A percentile compares a stretch with the other conserved stretches of the same genome.
Evolutionary conservation across 1,284 basidiomycete species (phyloP).

Genomic region (Sphagnurus paluster): DNA sequence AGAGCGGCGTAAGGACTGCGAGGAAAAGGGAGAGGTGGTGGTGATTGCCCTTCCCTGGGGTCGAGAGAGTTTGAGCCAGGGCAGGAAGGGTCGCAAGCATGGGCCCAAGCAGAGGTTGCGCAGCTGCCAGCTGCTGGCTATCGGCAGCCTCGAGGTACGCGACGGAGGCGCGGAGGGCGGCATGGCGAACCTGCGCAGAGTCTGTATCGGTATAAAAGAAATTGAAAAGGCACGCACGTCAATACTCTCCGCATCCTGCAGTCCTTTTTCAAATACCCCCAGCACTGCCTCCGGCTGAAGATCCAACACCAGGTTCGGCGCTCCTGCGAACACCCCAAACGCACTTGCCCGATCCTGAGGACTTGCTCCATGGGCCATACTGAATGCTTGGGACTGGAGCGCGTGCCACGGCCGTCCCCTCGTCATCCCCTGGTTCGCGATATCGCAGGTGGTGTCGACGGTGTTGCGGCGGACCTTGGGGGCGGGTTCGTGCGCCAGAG

Average conservation of each 20-base stretch:
- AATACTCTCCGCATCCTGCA: slow-evolving; percentile 61
- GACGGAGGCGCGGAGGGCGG: slow-evolving; percentile 61
- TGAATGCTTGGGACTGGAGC: slow-evolving; percentile 67
- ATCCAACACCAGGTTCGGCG: slow-evolving; percentile 71
- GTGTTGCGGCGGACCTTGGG: slow-evolving; percentile 62
- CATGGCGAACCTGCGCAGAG: slow-evolving; percentile 51
- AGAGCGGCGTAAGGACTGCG: slow-evolving; percentile 69
- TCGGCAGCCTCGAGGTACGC: slow-evolving; percentile 63
- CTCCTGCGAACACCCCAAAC: slow-evolving; percentile 66
- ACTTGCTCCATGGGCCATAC: slow-evolving; percentile 55
- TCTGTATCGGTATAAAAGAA: slow-evolving; percentile 4
- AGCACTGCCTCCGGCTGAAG: slow-evolving; percentile 67
- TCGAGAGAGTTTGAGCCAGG: slow-evolving; percentile 9
- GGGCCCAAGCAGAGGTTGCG: slow-evolving; percentile 26
- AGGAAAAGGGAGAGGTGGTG: slow-evolving; percentile 63
- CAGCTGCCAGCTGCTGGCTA: slow-evolving; percentile 53
- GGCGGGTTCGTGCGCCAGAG: slow-evolving; percentile 59
- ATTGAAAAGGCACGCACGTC: slow-evolving; percentile 42
- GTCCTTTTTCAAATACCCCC: slow-evolving; percentile 59
- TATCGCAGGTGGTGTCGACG: slow-evolving; percentile 71
- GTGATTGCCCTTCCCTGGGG: slow-evolving; percentile 28
- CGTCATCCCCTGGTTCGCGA: slow-evolving; percentile 70
- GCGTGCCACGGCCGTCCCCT: slow-evolving; percentile 78
- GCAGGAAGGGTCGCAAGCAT: slow-evolving; percentile 12
- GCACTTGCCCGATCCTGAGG: slow-evolving; percentile 55